These are phyloP conservation scores for Pichia sp. DNA, from an alignment of 1,139 yeast species.

Conservation along the genomic window DNA sequence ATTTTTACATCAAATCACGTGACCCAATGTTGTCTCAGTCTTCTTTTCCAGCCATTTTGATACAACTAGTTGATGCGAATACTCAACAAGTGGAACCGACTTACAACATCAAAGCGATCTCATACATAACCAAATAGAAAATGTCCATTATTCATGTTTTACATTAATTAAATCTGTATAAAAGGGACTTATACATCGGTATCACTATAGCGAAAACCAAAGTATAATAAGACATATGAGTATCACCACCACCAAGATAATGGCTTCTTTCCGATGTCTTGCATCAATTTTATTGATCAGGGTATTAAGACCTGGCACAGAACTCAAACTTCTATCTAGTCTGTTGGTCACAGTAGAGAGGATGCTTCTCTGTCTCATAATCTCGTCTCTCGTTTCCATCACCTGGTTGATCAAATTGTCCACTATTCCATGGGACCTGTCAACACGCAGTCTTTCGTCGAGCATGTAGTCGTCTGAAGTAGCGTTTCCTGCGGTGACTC, in stretches of 20 bases:
- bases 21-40: no score
- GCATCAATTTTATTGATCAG: conserved; percentile 79
- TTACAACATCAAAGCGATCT: no score
- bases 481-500: conserved; percentile 22
- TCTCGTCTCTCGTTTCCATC: conserved; percentile 82
- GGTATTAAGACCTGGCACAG: conserved; percentile 79
- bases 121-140: no score
- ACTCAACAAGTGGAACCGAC: no score
- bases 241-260: conserved; percentile 75
- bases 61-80: no score
- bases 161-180: neutral
- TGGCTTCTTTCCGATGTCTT: conserved; percentile 80
- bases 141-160: neutral
- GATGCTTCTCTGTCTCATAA: conserved; percentile 63
- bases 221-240: conserved; percentile 68
- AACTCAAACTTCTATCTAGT: conserved; percentile 56
- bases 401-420: conserved; percentile 81
- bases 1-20: no score
- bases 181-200: neutral
- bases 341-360: conserved; percentile 63
- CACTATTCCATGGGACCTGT: conserved; percentile 68
- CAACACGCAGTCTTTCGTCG: conserved; percentile 72
- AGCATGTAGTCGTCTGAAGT: conserved; percentile 50
- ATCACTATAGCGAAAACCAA: conserved; percentile 30
- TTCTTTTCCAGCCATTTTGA: no score